Base-by-base conservation (phyloP, 139 green algal genomes). In the Ettlia oleoabundans region DNA sequence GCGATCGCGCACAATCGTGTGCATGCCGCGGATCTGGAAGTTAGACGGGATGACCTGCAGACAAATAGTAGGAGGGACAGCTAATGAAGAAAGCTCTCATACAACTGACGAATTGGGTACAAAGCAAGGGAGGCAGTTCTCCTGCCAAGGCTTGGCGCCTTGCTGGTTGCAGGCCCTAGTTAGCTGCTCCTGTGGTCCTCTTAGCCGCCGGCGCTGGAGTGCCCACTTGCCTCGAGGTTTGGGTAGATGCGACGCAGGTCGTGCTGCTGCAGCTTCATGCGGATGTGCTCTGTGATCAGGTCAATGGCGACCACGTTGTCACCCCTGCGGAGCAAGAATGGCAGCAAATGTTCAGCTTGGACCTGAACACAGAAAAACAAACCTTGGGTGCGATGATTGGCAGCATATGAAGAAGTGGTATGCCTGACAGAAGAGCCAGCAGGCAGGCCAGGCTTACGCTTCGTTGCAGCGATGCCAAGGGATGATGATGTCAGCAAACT, bases 251-350 rank as follows among this genome's bases (percentile, higher is more conserved):
- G 90, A 28, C 94, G 84, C 78, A 99, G 88, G 78, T 98, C 94
- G 69, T 96, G 94, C 87, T 96, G 93, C 72, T 94, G 90, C 55
- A 99, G 93, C 89, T 99, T 98, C 79, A 91, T 91, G 32, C 88
- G 89, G 85, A 99, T 98, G 89, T 99, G 95, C 87, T 99, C 89
- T 32, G 94, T 96, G 92, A 99, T 99, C 72, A 99, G 91, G 86
- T 98, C 96, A 38, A 99, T 97, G 9, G 96, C 96, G 67, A 98
- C 96, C 10, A 94, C 32, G 86, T 98, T 98, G 82, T 94, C 89
- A 26, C 88, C 90, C 62, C 90, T 77, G 42, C 42, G 13, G n/a
- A 53, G 28, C 8, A 65, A 65, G 9, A n/a, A n/a, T 15, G 55
- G 18, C 21, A 65, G 21, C 15, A 32, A 65, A 28, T 65, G 55